Percentiles rank a stretch among this genome's conserved stretches.
Evolutionary conservation across 2,329 filamentous ascomycete genomes (phyloP).

Genomic region (Stagonosporopsis tanaceti): DNA sequence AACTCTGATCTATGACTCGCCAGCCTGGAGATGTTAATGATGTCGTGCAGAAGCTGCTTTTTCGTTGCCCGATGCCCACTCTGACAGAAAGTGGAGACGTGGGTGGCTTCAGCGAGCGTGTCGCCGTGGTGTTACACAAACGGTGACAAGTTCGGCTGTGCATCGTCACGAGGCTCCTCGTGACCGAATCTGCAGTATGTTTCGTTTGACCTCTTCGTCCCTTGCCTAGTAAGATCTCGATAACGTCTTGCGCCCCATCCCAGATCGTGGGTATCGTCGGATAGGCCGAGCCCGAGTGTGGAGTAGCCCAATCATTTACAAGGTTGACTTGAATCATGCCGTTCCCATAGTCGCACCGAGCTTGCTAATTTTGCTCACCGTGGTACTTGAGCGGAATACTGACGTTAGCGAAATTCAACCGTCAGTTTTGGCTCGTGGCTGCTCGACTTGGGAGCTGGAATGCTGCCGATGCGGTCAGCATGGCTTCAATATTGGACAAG

Average conservation of each 20-base stretch:
- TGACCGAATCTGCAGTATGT: conserved; percentile 23
- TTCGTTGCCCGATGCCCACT: conserved; percentile 20
- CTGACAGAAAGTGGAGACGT: conserved; percentile 6
- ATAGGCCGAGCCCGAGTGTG: neutral
- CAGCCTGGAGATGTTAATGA: conserved; percentile 30
- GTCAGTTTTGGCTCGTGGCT: conserved; percentile 17
- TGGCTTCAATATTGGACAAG: conserved; percentile 8
- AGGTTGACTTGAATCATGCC: conserved; percentile 1
- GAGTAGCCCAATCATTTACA: conserved; percentile 5
- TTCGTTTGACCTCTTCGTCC: conserved; percentile 20
- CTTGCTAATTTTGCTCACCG: conserved; percentile 17
- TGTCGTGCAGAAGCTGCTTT: conserved; percentile 31
- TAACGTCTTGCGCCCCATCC: conserved; percentile 6
- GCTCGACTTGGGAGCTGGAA: conserved; percentile 14
- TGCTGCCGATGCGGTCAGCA: conserved; percentile 18
- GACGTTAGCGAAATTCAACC: conserved; percentile 16
- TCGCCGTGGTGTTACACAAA: conserved; percentile 23
- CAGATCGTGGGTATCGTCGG: neutral
- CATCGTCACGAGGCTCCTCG: conserved; percentile 9
- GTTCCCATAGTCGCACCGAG: conserved; percentile 11
- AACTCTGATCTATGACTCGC: conserved; percentile 25
- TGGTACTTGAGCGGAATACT: conserved; percentile 18
- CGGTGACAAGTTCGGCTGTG: conserved; percentile 22
- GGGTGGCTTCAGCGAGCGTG: conserved; percentile 1
- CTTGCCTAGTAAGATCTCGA: conserved; percentile 9